Base-by-base conservation (phyloP, 441 rosid genomes). In the Omphalea diandra region DNA sequence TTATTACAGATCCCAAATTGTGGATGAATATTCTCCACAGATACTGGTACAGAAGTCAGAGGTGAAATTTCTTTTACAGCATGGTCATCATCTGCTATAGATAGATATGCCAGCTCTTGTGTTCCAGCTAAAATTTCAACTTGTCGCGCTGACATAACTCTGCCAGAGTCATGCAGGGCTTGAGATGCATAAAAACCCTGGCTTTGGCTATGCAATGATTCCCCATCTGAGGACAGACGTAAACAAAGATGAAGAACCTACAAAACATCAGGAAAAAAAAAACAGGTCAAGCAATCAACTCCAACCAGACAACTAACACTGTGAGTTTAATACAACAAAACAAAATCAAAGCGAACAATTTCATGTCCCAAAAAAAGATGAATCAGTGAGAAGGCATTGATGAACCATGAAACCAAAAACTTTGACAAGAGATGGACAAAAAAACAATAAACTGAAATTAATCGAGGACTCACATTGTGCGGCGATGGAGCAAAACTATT, bases 211-310 rank as follows among this genome's bases (percentile, higher is more conserved):
- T 68, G 40, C 26, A 46, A 64, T 15, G 83, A 79, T 60, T 78
- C 76, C 33, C 72, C 65, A 52, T 79, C 76, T 53, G 81, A 79
- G 0, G 88, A 86, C 49, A 86, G 82, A 65, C 73, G 76, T 18
- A 84, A 71, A 71, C 68, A 46, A 68, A 84, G 72, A 78, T 83
- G 85, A 73, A n/a, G n/a, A n/a, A 73, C 81, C 90, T 84, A 75
- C 18, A 35, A 26, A 32, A 65, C 61, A 78, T 10, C n/a, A 71
- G 11, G n/a, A n/a, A n/a, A n/a, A n/a, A n/a, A n/a, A n/a, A n/a
- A n/a, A n/a, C n/a, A n/a, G n/a, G n/a, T n/a, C 59, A 73, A 27
- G 4, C 38, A 65, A 41, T 38, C 18, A 70, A 36, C 49, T 68
- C 31, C 33, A 55, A 41, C 33, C 1, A 24, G 14, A 27, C 26